Conservation (phyloP, 2,329 filamentous ascomycete genomes). For the Hypoxylon sp. region DNA sequence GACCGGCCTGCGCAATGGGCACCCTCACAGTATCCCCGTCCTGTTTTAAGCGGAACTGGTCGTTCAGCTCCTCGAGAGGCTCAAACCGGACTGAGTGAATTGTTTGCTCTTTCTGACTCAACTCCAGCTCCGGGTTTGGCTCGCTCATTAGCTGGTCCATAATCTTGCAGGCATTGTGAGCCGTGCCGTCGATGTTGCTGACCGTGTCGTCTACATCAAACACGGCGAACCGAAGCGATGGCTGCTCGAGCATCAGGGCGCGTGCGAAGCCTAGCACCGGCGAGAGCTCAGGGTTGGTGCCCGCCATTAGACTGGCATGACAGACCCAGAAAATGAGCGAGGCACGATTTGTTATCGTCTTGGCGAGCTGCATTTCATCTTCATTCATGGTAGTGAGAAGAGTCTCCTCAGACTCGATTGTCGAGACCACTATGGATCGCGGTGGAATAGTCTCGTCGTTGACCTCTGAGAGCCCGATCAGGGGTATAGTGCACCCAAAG, state of each 20-base stretch:
- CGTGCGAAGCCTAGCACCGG: not conserved
- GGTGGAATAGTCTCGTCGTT: not conserved
- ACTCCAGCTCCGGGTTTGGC: not conserved
- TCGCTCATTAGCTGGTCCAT: not conserved
- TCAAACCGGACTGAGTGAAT: not conserved
- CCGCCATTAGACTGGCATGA: not conserved
- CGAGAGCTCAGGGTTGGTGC: not conserved
- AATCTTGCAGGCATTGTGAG: not conserved
- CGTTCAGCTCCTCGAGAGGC: not conserved
- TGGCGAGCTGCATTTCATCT: not conserved
- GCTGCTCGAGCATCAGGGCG: not conserved
- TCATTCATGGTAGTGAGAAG: not conserved
- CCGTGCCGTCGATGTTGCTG: not conserved
- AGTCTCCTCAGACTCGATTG: not conserved
- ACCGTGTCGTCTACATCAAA: not conserved
- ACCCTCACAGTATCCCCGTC: not conserved
- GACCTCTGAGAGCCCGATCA: not conserved
- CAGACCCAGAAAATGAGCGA: not conserved
- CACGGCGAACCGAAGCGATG: not conserved
- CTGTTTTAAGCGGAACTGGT: not conserved
- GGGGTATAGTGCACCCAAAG: not conserved
- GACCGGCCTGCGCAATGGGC: not conserved
- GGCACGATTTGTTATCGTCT: not conserved
- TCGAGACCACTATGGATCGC: not conserved
- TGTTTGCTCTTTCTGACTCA: slow-evolving; percentile 9